Conservation (phyloP, 176 grass and related monocot genomes). For the Musa itinerans region DNA sequence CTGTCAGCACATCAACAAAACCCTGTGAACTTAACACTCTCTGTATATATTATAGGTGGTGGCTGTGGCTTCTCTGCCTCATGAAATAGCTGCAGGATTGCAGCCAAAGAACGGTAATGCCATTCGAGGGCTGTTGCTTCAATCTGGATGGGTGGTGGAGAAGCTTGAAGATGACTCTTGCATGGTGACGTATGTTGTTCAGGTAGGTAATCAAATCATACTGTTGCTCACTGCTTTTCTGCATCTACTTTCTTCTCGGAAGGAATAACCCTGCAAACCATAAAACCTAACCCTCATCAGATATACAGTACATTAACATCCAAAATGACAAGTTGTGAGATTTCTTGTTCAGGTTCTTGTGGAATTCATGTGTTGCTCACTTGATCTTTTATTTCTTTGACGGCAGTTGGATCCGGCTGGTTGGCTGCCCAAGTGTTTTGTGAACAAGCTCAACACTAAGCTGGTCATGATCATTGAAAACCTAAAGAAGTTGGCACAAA, state of each 20-base stretch:
- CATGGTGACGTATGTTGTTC: conserved; percentile 79
- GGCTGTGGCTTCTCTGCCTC: conserved; percentile 87
- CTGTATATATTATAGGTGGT: conserved; percentile 33
- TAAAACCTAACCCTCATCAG: no score
- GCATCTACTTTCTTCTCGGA: no score
- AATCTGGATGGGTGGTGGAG: conserved; percentile 98
- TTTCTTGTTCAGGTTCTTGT: no score
- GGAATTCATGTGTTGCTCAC: no score
- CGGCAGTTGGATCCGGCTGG: conserved; percentile 76
- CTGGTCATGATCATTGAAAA: conserved; percentile 84
- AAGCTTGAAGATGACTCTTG: conserved; percentile 61
- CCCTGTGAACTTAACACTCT: no score
- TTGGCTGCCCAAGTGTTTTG: conserved; percentile 87
- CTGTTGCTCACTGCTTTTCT: no score
- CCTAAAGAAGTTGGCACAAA: conserved; percentile 68
- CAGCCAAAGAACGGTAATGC: conserved; percentile 46
- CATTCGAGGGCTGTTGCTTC: conserved; percentile 57
- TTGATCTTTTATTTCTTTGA: neutral
- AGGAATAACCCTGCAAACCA: no score
- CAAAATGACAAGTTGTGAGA: no score
- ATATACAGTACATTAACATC: no score
- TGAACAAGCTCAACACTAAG: conserved; percentile 75
- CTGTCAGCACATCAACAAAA: no score
- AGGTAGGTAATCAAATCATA: conserved; percentile 12
- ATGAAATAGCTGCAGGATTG: conserved; percentile 87